These are phyloP conservation scores for Aegilops sharonensis DNA, from an alignment of 176 grass and related monocot species.

Conservation along the genomic window DNA sequence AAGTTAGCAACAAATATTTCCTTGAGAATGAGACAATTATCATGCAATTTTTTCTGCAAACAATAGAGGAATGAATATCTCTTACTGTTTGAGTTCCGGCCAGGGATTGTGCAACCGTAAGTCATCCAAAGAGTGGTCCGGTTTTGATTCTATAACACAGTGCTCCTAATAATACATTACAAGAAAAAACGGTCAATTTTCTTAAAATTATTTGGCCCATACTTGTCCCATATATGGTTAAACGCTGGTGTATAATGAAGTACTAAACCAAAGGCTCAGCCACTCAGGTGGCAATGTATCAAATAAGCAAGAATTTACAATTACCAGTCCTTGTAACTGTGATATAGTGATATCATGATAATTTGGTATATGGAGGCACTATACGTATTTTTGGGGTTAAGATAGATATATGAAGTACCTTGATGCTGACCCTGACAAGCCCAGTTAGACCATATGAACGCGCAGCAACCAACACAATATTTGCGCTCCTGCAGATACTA, in stretches of 20 bases:
- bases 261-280: not conserved
- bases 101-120: conserved; percentile 87
- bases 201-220: not conserved
- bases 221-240: not conserved
- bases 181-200: conserved; percentile 19
- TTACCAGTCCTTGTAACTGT: not conserved
- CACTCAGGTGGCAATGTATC: not conserved
- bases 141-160: conserved; percentile 83
- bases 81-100: conserved; percentile 87
- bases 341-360: not conserved
- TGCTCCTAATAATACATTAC: conserved; percentile 61
- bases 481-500: conserved; percentile 71
- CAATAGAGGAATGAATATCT: not conserved
- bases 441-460: conserved; percentile 93
- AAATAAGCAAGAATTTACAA: not conserved
- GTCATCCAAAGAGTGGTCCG: conserved; percentile 95
- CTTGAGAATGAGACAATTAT: not conserved
- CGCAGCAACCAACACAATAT: conserved; percentile 79
- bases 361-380: conserved; percentile 15
- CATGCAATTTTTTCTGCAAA: not conserved
- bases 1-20: not conserved
- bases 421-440: conserved; percentile 82
- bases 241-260: not conserved
- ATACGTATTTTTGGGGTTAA: not conserved
- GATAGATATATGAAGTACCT: conserved; percentile 49